Conservation (phyloP, 306 rosid species). For the Lathyrus tuberosus region DNA sequence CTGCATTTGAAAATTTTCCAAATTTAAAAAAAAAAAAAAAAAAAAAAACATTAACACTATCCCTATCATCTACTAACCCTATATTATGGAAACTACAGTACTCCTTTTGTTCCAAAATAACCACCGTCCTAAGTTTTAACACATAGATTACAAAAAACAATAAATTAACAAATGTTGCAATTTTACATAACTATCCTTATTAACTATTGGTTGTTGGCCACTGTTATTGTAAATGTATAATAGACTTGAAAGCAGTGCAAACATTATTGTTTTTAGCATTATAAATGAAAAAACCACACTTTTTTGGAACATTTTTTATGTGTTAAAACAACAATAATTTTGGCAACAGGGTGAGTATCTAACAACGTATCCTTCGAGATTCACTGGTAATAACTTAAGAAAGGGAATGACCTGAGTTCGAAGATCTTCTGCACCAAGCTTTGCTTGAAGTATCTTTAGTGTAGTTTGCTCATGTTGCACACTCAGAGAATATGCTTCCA, state of each 20-base stretch:
- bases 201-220: too few species aligned
- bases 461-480: constrained; percentile 99
- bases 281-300: too few species aligned
- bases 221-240: too few species aligned
- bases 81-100: constrained; percentile 3
- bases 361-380: neutral
- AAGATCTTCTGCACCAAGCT: constrained; percentile 90
- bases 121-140: too few species aligned
- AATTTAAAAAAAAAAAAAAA: neutral
- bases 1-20: constrained; percentile 44
- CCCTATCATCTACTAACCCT: neutral
- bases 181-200: too few species aligned
- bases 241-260: too few species aligned
- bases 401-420: constrained; percentile 79
- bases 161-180: too few species aligned
- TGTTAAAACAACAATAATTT: too few species aligned
- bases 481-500: constrained; percentile 96
- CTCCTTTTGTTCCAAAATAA: too few species aligned
- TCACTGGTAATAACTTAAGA: constrained; percentile 5
- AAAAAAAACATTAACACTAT: neutral
- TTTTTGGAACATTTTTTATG: too few species aligned
- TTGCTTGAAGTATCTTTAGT: constrained; percentile 80
- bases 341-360: neutral
- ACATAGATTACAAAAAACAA: too few species aligned
- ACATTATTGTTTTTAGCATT: too few species aligned